Conservation (phyloP, 2,329 filamentous ascomycete species). For the Clonostachys solani region DNA sequence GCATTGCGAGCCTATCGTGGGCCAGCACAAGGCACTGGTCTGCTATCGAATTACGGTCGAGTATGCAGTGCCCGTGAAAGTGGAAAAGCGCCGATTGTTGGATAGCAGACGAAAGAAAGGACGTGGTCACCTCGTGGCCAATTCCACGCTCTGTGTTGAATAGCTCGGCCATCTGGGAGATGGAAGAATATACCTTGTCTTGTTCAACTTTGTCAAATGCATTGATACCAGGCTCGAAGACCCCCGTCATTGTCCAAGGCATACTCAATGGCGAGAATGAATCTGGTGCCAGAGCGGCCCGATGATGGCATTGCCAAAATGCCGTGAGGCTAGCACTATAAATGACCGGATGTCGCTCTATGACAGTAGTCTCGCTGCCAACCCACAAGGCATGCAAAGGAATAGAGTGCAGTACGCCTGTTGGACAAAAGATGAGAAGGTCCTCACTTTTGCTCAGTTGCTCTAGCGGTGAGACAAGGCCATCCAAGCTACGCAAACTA, state of each 20-base stretch:
- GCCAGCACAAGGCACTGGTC: neutral
- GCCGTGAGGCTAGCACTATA: conserved; percentile 2
- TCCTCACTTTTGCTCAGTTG: neutral
- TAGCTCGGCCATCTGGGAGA: neutral
- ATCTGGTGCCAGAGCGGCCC: neutral
- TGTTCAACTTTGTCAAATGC: neutral
- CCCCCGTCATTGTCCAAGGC: neutral
- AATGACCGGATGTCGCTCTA: conserved; percentile 2
- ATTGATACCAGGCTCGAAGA: neutral
- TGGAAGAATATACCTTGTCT: neutral
- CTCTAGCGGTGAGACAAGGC: conserved; percentile 1
- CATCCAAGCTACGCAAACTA: conserved; percentile 1
- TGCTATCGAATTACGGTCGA: neutral
- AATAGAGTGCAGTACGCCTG: conserved; percentile 2
- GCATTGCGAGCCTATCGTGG: neutral
- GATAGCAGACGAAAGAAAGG: neutral
- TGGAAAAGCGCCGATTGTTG: neutral
- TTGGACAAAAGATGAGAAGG: conserved; percentile 2
- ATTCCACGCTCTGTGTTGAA: neutral
- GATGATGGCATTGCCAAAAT: conserved; percentile 3
- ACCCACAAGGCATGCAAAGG: conserved; percentile 3
- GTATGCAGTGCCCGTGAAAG: conserved; percentile 2
- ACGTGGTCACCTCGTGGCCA: neutral
- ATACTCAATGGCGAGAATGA: no score
- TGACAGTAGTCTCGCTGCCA: neutral